Conservation (phyloP, 441 rosid species). For the Viola pubescens region DNA sequence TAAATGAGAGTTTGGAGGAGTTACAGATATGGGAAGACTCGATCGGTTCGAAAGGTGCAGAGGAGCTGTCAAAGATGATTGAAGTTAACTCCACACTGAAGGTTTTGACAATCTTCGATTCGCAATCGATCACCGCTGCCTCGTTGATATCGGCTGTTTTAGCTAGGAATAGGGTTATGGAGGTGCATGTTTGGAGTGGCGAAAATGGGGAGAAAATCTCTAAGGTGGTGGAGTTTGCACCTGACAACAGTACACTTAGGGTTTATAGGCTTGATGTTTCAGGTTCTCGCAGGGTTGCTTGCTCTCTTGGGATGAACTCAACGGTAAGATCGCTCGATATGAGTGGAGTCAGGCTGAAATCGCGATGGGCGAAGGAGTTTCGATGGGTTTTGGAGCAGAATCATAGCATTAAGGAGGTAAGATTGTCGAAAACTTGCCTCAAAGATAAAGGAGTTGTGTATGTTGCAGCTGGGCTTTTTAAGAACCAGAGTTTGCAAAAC, state of each 20-base stretch:
- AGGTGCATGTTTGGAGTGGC: conserved; percentile 82
- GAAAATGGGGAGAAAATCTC: conserved; percentile 49
- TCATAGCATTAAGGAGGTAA: conserved; percentile 58
- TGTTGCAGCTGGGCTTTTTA: conserved; percentile 82
- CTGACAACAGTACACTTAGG: conserved; percentile 58
- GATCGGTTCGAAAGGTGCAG: conserved; percentile 79
- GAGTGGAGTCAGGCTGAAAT: conserved; percentile 62
- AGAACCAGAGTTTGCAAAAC: conserved; percentile 63
- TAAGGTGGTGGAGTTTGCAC: conserved; percentile 73
- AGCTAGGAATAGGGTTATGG: conserved; percentile 70
- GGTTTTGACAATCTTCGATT: conserved; percentile 67
- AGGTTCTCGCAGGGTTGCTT: conserved; percentile 76
- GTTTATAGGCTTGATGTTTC: conserved; percentile 56
- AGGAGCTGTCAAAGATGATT: conserved; percentile 91
- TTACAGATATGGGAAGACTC: conserved; percentile 94
- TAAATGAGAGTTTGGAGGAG: conserved; percentile 70
- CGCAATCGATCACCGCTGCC: conserved; percentile 53
- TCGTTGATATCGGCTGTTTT: conserved; percentile 79
- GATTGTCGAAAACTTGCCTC: conserved; percentile 62
- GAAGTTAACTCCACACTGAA: conserved; percentile 73
- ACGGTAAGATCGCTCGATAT: conserved; percentile 77
- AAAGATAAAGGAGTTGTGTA: conserved; percentile 82
- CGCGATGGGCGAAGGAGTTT: conserved; percentile 84
- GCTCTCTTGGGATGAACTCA: conserved; percentile 66
- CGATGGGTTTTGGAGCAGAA: conserved; percentile 82